These are phyloP conservation scores for Peronosclerospora sorghi DNA, from an alignment of 352 stramenopile species.

Conservation along the genomic window DNA sequence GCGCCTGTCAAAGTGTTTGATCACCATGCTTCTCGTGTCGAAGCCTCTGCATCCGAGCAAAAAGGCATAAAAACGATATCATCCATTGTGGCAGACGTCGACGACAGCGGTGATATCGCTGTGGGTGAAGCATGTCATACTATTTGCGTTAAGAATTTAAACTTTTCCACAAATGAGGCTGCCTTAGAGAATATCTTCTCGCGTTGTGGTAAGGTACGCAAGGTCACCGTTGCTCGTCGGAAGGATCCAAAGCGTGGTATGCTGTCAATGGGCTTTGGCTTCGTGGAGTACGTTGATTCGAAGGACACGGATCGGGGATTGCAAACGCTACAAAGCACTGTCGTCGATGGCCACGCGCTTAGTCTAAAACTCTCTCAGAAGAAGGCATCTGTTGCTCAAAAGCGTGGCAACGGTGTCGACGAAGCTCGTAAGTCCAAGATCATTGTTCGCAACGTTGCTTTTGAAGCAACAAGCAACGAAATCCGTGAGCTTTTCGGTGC, in stretches of 20 bases:
- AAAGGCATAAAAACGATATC: conserved; percentile 50
- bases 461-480: conserved; percentile 95
- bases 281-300: conserved; percentile 93
- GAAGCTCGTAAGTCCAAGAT: conserved; percentile 87
- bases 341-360: conserved; percentile 92
- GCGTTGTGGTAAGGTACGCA: conserved; percentile 62
- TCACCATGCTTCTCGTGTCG: conserved; percentile 8
- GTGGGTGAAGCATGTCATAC: conserved; percentile 65
- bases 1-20: conserved; percentile 86
- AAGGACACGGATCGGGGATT: conserved; percentile 82
- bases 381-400: conserved; percentile 35
- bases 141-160: conserved; percentile 99
- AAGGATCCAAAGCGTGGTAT: conserved; percentile 73
- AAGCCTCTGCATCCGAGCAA: conserved; percentile 10
- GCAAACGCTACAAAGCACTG: conserved; percentile 55
- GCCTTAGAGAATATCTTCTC: conserved; percentile 65
- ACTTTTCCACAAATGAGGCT: conserved; percentile 91
- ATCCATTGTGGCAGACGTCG: conserved; percentile 36
- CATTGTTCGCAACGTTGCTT: conserved; percentile 97
- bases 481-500: conserved; percentile 94
- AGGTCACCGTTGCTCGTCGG: conserved; percentile 78
- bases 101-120: conserved; percentile 56
- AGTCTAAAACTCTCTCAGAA: conserved; percentile 92
- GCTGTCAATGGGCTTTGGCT: conserved; percentile 98
- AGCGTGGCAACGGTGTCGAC: conserved; percentile 29